Evolutionary conservation across 2,329 filamentous ascomycete species (phyloP), one percentile per base, ranked within the genome.

Genomic region (Teratosphaeria pseudoeucalypti): DNA sequence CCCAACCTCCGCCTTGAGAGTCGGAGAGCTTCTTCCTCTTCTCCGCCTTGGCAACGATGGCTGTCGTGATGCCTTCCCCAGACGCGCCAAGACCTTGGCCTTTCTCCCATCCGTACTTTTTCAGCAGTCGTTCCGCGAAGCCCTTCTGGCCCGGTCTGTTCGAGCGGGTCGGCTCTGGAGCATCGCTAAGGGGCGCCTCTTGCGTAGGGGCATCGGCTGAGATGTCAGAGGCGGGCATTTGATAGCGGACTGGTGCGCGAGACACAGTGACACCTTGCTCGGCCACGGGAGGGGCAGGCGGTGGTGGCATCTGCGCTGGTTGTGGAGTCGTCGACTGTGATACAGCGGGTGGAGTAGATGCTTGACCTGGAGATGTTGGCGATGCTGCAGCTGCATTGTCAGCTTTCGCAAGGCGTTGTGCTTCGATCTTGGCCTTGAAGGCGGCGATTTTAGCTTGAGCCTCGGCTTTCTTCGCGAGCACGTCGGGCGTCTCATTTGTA

Each of bases 41-140:
- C 67, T 94, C 87, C n/a, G 92, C 82, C 67, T 96, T 85, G 29
- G 92, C 88, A 54, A 85, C 85, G 3, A 99, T 78, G 4, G 92
- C 89, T 26, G 91, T 89, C 58, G 90, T 81, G 67, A 99, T 96
- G 62, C 94, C 94, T 27, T 85, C 85, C 34, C 85, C 85, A 63
- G 86, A 83, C 16, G 90, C 91, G 65, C 94, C 94, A 3, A 99
- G 83, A 23, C 94, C 94, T 63, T 87, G 82, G 27, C 94, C 94
- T 69, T 92, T 87, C 39, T 85, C 87, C 89, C 92, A 97, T 58
- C 94, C 94, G 75, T 96, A 94, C 72, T 96, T 97, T 62, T 85
- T 83, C 85, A 99, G 90, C 59, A 97, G 82, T 37, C 91, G 87
- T 65, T 91, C 84, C 0, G 90, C 94, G 73, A 96, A 96, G 57